Base-by-base conservation (phyloP, 129 eudicot genomes). In the Pulicaria dysenterica region DNA sequence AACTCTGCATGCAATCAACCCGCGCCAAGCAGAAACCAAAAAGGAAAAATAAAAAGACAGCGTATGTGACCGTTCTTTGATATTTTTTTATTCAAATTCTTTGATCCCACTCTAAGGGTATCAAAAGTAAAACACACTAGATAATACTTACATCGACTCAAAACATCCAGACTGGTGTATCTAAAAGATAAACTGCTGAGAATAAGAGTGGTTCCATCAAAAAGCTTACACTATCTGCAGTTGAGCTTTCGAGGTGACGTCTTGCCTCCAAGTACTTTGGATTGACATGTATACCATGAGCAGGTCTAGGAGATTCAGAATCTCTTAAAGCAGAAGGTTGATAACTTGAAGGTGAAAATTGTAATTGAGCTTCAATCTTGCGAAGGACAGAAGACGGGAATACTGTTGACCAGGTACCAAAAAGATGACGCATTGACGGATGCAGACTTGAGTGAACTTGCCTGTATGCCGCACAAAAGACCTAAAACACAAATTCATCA, bases 261-360 rank as follows among this genome's bases (percentile, higher is more conserved):
- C 92, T 81, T 81, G 91, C 91, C 82, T 86, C 99, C 88, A 95
- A 80, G 59, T 88, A 95, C 77, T 95, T 88, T 39, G 96, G 96
- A 75, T 95, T 95, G 71, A 95, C 92, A 81, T 95, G 99, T 79
- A 95, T 95, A 72, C 98, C 98, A 87, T 93, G 98, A 79, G 88
- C 78, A 54, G 94, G 97, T 62, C 93, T 87, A 16, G 97, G 96
- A 43, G 99, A 95, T 72, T 90, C 97, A 55, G 97, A 86, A 83
- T 89, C 88, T 72, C 77, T 70, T 74, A 79, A 57, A 61, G 73
- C 79, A 42, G 95, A 87, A 63, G 95, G 72, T 61, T 77, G 92
- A 67, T 70, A 78, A 73, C 73, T 77, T 47, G 59, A 44, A 17
- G 96, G 86, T 24, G 89, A 83, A 63, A 86, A 79, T 17, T 86